phyloP scores from a whole-genome alignment of 345 rosid species.

The Turritis glabra region DNA sequence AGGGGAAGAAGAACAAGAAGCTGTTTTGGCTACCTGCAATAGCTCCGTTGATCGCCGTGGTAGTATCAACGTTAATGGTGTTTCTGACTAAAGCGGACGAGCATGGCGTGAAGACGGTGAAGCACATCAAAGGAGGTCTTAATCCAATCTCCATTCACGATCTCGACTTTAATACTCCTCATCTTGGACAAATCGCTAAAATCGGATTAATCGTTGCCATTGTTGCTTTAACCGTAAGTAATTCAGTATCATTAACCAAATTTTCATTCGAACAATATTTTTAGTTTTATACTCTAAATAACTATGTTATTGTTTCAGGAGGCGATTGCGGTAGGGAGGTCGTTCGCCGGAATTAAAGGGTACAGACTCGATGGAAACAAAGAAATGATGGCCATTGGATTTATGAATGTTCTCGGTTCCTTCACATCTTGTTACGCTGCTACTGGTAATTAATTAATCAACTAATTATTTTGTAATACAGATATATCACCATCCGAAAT shows the following conservation, averaged over 20 bases:
- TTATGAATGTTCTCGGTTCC: constrained; percentile 79
- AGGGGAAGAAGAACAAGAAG: constrained; percentile 74
- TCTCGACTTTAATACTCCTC: constrained; percentile 55
- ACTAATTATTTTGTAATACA: background rate
- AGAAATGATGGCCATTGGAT: constrained; percentile 89
- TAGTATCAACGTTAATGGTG: constrained; percentile 67
- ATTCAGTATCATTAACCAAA: background rate
- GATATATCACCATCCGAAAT: background rate
- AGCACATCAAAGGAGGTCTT: constrained; percentile 74
- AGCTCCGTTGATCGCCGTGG: constrained; percentile 78
- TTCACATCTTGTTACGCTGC: constrained; percentile 85
- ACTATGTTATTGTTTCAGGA: constrained; percentile 46
- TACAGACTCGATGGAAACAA: constrained; percentile 83
- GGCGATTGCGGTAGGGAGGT: constrained; percentile 86
- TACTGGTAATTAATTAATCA: constrained; percentile 56
- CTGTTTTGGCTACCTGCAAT: constrained; percentile 87
- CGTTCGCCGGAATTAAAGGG: constrained; percentile 78
- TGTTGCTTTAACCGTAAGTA: constrained; percentile 70
- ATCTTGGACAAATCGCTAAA: constrained; percentile 69
- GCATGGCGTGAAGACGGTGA: constrained; percentile 78
- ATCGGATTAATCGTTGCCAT: constrained; percentile 62
- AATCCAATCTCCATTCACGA: constrained; percentile 73
- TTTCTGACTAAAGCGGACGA: constrained; percentile 79
- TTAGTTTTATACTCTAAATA: background rate
- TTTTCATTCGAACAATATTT: background rate